phyloP scores from a whole-genome alignment of 108 stramenopile species.

The Cyclostephanos invisitatus region DNA sequence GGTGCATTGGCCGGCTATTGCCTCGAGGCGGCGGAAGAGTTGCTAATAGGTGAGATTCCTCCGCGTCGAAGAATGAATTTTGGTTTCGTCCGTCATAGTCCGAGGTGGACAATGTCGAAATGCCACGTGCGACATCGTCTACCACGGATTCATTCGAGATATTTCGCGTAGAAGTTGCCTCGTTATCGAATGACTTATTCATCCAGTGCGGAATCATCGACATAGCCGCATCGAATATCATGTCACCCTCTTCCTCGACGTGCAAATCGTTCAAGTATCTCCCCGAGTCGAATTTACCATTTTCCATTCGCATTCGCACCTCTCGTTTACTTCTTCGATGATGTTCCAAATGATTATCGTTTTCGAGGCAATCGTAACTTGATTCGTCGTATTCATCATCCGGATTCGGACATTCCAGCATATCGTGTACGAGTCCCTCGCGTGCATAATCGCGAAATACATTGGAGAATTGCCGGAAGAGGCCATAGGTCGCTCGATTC shows the following conservation, averaged over 20 bases:
- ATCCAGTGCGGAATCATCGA: conserved; percentile 73
- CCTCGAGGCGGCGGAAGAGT: conserved; percentile 58
- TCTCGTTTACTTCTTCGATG: conserved; percentile 38
- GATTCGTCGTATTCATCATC: conserved; percentile 31
- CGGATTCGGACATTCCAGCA: conserved; percentile 77
- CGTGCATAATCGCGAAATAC: conserved; percentile 81
- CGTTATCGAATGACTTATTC: not conserved
- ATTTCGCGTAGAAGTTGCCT: not conserved
- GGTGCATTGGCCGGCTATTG: conserved; percentile 2
- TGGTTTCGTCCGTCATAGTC: not conserved
- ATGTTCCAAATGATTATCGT: conserved; percentile 6
- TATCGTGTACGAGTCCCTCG: conserved; percentile 76
- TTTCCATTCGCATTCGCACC: conserved; percentile 65
- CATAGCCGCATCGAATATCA: conserved; percentile 66
- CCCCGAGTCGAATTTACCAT: conserved; percentile 73
- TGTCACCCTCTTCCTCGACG: conserved; percentile 51
- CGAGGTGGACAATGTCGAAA: not conserved
- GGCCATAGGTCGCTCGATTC: conserved; percentile 61
- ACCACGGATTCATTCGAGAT: conserved; percentile 2
- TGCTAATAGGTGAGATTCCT: conserved; percentile 68
- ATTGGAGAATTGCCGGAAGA: conserved; percentile 61
- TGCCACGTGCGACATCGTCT: not conserved
- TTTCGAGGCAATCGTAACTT: conserved; percentile 15
- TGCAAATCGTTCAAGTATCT: conserved; percentile 74
- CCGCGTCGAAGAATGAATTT: conserved; percentile 50